phyloP scores from a whole-genome alignment of 495 filamentous ascomycete species.

The Amphirosellinia nigrospora region DNA sequence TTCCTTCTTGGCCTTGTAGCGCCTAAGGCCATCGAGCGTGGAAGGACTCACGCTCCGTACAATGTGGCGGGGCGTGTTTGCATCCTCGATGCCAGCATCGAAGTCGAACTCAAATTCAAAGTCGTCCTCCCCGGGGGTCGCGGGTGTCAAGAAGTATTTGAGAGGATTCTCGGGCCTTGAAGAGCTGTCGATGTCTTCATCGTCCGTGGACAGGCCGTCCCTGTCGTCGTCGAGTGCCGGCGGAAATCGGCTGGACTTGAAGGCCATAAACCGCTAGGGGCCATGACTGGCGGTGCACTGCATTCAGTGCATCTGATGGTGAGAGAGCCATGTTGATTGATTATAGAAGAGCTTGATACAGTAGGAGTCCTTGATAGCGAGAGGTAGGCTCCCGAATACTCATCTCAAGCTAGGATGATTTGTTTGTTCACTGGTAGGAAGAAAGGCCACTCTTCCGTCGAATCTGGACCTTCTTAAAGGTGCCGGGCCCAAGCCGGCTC shows the following conservation, averaged over 20 bases:
- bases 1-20: conserved; percentile 41
- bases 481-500: conserved; percentile 40
- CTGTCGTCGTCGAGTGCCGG: conserved; percentile 45
- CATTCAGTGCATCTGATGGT: conserved; percentile 25
- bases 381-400: neutral
- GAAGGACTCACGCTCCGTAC: conserved; percentile 56
- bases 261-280: conserved; percentile 37
- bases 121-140: conserved; percentile 41
- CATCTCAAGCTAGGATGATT: conserved; percentile 9
- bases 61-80: conserved; percentile 46
- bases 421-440: neutral
- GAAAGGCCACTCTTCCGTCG: conserved; percentile 23
- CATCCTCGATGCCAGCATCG: conserved; percentile 58
- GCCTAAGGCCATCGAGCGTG: conserved; percentile 51
- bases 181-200: conserved; percentile 45
- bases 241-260: conserved; percentile 42
- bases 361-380: conserved; percentile 20
- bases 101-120: conserved; percentile 54
- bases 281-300: conserved; percentile 33
- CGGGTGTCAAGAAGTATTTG: conserved; percentile 57
- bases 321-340: conserved; percentile 36
- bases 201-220: conserved; percentile 45
- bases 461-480: conserved; percentile 30
- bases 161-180: conserved; percentile 52
- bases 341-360: conserved; percentile 12